Base-by-base conservation (phyloP, 148 eudicot genomes). In the Selenicereus undatus region DNA sequence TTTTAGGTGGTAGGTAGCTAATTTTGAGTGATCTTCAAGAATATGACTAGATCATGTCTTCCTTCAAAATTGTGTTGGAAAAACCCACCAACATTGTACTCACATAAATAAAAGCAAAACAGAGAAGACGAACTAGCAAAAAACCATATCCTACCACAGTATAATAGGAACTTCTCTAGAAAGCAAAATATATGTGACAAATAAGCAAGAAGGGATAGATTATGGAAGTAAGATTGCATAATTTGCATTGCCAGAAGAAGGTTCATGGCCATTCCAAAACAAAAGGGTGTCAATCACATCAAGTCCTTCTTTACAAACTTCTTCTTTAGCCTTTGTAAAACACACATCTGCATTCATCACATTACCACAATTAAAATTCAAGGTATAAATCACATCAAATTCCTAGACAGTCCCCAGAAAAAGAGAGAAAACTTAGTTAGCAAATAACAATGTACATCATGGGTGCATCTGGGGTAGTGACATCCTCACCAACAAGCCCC, bases 401-500 rank as follows among this genome's bases (percentile, higher is more conserved):
- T 16, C 1, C 22, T 7, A 60, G 8, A 60, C 3, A 2, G 5
- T 21, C 12, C 17, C 21, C 4, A 21, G 48, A 64, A 30, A 77
- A 72, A 32, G 65, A 52, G 18, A 51, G 68, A 2, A n/a, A 21
- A 32, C 32, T 7, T 5, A 16, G 65, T 16, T 16, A 5, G 22
- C 60, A 68, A 52, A 1, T 76, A 60, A 78, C 1, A 62, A 80
- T 13, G 36, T 87, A 93, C 97, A 82, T 93, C 95, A 87, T 95
- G 97, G 50, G 94, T 93, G 79, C 97, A 91, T 89, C 97, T 91
- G 68, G 97, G 93, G 75, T 93, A 93, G 85, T 93, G 97, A 32
- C 32, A 32, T 86, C 94, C 99, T 77, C 99, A 95, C 9, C 99
- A 98, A 90, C 99, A 97, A 16, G 99, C 99, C 10, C 99, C 99